Evolutionary conservation across 2,329 filamentous ascomycete genomes (phyloP).

Genomic region (Juglanconis oblonga): DNA sequence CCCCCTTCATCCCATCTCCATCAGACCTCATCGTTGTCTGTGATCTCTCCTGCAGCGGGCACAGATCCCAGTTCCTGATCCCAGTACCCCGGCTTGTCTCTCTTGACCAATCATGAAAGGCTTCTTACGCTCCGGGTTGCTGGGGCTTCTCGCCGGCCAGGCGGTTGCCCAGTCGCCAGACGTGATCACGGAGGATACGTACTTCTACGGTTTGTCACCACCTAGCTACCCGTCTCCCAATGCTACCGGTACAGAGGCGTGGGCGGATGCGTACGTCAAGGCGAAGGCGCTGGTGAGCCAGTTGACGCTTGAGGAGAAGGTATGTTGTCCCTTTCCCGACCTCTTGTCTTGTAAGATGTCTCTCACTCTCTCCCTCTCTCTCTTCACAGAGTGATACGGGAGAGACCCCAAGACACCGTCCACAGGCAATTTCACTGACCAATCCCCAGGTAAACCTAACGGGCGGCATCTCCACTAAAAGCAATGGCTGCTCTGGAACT

Average conservation of each 20-base stretch:
- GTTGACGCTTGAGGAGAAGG: slow-evolving; percentile 73
- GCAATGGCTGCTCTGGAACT: slow-evolving; percentile 45
- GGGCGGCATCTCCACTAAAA: slow-evolving; percentile 57
- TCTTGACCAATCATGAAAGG: background rate
- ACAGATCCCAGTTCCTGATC: background rate
- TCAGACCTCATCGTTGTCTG: too few relatives aligned
- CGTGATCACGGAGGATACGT: slow-evolving; percentile 14
- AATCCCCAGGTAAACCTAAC: slow-evolving; percentile 62
- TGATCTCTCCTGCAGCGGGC: background rate
- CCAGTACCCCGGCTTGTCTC: background rate
- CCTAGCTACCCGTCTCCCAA: slow-evolving; percentile 16
- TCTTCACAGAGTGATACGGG: background rate
- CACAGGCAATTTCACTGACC: background rate
- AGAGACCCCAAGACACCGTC: background rate
- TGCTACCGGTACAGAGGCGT: slow-evolving; percentile 44
- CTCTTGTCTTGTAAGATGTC: too few relatives aligned
- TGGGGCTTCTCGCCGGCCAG: slow-evolving; percentile 13
- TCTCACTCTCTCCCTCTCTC: background rate
- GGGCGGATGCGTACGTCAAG: slow-evolving; percentile 64
- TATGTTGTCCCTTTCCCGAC: slow-evolving; percentile 18
- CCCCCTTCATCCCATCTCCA: background rate
- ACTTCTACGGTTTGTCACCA: slow-evolving; percentile 16
- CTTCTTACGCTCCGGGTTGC: slow-evolving; percentile 3
- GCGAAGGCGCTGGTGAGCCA: slow-evolving; percentile 66
- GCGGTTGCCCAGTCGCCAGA: slow-evolving; percentile 6